Conservation (phyloP, 768 basidiomycete species). For the Kwoniella sp. region DNA sequence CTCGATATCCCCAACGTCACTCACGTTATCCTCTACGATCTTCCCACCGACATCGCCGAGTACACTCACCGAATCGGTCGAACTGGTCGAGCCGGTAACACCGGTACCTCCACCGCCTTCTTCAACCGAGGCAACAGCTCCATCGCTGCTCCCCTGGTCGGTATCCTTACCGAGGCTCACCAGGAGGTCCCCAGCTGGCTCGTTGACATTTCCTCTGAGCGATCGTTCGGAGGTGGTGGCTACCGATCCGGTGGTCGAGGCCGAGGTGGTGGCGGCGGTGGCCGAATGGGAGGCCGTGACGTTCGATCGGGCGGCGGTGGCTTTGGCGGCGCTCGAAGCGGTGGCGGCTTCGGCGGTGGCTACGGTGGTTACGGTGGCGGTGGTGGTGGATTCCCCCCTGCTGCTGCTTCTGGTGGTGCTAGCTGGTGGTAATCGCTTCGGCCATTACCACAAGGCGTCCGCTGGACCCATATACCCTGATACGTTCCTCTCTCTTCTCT, state of each 20-base stretch:
- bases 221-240: slow-evolving; percentile 61
- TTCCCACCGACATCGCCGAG: slow-evolving; percentile 97
- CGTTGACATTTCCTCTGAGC: slow-evolving; percentile 75
- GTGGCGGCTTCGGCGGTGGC: slow-evolving; percentile 50
- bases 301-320: slow-evolving; percentile 52
- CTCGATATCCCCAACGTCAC: slow-evolving; percentile 99
- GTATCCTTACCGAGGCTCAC: slow-evolving; percentile 91
- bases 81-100: slow-evolving; percentile 98
- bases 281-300: slow-evolving; percentile 55
- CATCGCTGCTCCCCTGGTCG: slow-evolving; percentile 85
- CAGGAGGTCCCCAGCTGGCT: slow-evolving; percentile 87
- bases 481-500: no score
- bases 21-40: slow-evolving; percentile 96
- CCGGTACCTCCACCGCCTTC: slow-evolving; percentile 91
- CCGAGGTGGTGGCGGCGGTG: slow-evolving; percentile 53
- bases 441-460: background rate
- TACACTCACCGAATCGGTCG: slow-evolving; percentile 98
- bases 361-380: slow-evolving; percentile 49
- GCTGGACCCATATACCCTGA: slow-evolving; percentile 10
- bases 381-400: slow-evolving; percentile 39
- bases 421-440: slow-evolving; percentile 40
- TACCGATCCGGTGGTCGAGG: slow-evolving; percentile 49
- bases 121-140: slow-evolving; percentile 77
- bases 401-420: slow-evolving; percentile 32
- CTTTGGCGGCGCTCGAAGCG: slow-evolving; percentile 33